A percentile compares a stretch with the other conserved stretches of the same genome.
Evolutionary conservation across 768 basidiomycete species (phyloP).

Genomic region (Pisolithus microcarpus): DNA sequence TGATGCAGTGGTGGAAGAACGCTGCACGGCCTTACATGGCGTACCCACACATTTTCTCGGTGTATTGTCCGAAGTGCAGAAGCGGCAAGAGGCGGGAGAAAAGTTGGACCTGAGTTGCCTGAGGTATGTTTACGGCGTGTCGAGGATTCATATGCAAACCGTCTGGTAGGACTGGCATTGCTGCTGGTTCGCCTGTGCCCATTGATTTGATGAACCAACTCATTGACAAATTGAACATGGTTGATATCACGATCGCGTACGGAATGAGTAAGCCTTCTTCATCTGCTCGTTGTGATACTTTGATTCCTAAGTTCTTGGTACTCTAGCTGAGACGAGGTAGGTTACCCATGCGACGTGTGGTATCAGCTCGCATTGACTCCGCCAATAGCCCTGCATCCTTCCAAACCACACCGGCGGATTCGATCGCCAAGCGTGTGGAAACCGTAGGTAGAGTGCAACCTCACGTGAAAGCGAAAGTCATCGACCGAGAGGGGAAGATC

Average conservation of each 20-base stretch:
- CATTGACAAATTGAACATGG: constrained; percentile 58
- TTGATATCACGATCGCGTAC: constrained; percentile 70
- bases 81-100: constrained; percentile 40
- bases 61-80: constrained; percentile 60
- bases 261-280: constrained; percentile 67
- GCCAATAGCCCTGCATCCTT: constrained; percentile 68
- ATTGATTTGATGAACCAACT: constrained; percentile 73
- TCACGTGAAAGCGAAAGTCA: constrained; percentile 69
- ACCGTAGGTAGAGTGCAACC: constrained; percentile 74
- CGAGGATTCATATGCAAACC: background rate
- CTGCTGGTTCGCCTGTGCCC: constrained; percentile 72
- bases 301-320: background rate
- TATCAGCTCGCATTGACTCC: background rate
- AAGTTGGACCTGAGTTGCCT: constrained; percentile 42
- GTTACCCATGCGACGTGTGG: background rate
- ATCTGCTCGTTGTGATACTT: too few species aligned
- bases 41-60: constrained; percentile 84
- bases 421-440: constrained; percentile 68
- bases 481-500: constrained; percentile 49
- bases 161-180: constrained; percentile 63
- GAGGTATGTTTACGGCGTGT: constrained; percentile 38
- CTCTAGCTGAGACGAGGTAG: constrained; percentile 67
- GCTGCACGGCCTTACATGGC: constrained; percentile 74
- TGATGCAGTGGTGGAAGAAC: constrained; percentile 59
- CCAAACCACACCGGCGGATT: constrained; percentile 65